Conservation (phyloP, 2,329 filamentous ascomycete genomes). For the Claviceps monticola region DNA sequence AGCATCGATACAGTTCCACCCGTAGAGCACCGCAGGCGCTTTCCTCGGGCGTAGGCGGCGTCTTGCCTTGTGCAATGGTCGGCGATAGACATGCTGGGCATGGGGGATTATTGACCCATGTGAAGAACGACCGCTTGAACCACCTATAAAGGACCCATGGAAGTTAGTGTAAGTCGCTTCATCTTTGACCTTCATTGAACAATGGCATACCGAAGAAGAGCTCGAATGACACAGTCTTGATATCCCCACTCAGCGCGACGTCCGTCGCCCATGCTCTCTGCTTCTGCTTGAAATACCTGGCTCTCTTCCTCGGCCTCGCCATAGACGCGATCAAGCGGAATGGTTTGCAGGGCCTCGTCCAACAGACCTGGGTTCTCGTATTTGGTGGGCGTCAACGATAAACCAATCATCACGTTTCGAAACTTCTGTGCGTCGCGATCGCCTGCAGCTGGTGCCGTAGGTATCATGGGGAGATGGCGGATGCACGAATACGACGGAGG, state of each 20-base stretch:
- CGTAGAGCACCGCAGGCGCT: slow-evolving; percentile 72
- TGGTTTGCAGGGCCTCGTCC: slow-evolving; percentile 76
- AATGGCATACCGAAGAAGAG: slow-evolving; percentile 58
- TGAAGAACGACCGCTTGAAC: slow-evolving; percentile 93
- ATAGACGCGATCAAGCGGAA: slow-evolving; percentile 85
- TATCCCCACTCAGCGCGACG: slow-evolving; percentile 86
- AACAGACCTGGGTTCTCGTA: slow-evolving; percentile 94
- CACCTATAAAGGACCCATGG: slow-evolving; percentile 31
- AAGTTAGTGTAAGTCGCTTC: slow-evolving; percentile 8
- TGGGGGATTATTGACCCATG: slow-evolving; percentile 90
- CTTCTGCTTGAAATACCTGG: slow-evolving; percentile 76
- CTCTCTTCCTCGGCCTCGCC: slow-evolving; percentile 86
- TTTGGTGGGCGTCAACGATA: slow-evolving; percentile 79
- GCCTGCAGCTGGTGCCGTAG: slow-evolving; percentile 53
- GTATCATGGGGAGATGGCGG: slow-evolving; percentile 41
- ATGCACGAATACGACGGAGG: slow-evolving; percentile 35
- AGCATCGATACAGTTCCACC: slow-evolving; percentile 86
- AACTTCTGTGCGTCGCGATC: slow-evolving; percentile 62
- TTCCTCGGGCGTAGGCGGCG: slow-evolving; percentile 76
- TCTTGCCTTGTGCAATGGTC: slow-evolving; percentile 72
- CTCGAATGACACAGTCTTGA: slow-evolving; percentile 88
- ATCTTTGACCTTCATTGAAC: background rate
- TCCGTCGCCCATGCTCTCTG: slow-evolving; percentile 71
- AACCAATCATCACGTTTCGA: slow-evolving; percentile 66
- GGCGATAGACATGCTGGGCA: slow-evolving; percentile 72